Percentiles rank a stretch among this genome's conserved stretches.
These are phyloP conservation scores for Erysimum cheiri DNA, from an alignment of 441 rosid species.

Conservation along the genomic window DNA sequence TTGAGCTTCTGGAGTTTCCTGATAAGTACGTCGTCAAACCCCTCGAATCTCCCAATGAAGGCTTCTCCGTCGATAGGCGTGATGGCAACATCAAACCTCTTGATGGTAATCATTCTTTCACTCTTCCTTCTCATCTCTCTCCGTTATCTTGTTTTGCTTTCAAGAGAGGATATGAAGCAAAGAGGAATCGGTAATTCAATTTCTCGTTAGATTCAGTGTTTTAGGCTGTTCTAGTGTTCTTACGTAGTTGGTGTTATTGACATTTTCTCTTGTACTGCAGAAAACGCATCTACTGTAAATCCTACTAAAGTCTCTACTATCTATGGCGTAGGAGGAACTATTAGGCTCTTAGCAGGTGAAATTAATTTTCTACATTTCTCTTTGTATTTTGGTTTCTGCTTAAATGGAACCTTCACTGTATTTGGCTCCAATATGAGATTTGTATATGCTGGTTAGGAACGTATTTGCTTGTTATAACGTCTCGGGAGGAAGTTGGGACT, in stretches of 20 bases:
- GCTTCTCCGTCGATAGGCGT: slow-evolving; percentile 76
- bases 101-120: slow-evolving; percentile 46
- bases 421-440: not conserved
- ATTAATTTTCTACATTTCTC: not conserved
- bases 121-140: not conserved
- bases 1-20: slow-evolving; percentile 75
- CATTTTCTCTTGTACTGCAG: slow-evolving; percentile 45
- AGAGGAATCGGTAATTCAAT: slow-evolving; percentile 13
- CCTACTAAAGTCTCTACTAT: slow-evolving; percentile 62
- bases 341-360: slow-evolving; percentile 84
- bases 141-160: slow-evolving; percentile 7
- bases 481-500: slow-evolving; percentile 70
- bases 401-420: not conserved
- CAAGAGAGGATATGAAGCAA: not conserved
- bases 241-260: not conserved
- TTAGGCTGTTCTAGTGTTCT: not conserved
- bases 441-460: slow-evolving; percentile 52
- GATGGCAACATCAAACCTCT: slow-evolving; percentile 70
- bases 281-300: slow-evolving; percentile 49
- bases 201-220: slow-evolving; percentile 3
- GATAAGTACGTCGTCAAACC: slow-evolving; percentile 80
- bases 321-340: slow-evolving; percentile 87
- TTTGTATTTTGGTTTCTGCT: slow-evolving; percentile 14
- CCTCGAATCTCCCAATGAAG: slow-evolving; percentile 61
- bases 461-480: slow-evolving; percentile 78